Percentiles rank a stretch among this genome's conserved stretches.
phyloP scores from a whole-genome alignment of 331 rosid genomes.

The Pyrus hybrid region DNA sequence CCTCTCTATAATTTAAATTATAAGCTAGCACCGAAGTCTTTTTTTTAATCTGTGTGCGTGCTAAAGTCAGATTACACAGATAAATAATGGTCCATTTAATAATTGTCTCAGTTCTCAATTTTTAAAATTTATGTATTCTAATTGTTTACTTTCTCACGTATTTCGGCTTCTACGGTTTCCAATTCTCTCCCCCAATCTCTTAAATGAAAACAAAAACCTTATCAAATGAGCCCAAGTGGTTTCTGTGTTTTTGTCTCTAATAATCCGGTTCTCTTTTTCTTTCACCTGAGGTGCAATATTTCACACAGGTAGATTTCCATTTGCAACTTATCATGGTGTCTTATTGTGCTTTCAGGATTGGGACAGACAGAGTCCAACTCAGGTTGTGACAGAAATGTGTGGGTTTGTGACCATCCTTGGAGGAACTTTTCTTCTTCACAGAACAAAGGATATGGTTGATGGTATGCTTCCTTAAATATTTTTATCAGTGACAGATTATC shows the following conservation, averaged over 20 bases:
- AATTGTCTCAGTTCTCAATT: too few species aligned
- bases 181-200: too few species aligned
- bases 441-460: conserved; percentile 90
- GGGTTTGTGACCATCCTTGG: conserved; percentile 98
- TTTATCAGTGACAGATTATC: background rate
- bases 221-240: background rate
- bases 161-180: too few species aligned
- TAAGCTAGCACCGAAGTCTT: background rate
- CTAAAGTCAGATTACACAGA: too few species aligned
- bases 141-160: too few species aligned
- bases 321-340: background rate
- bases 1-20: background rate
- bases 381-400: conserved; percentile 89
- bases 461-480: conserved; percentile 36
- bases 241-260: background rate
- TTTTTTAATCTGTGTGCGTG: too few species aligned
- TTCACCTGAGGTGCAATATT: background rate
- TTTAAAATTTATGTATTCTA: too few species aligned
- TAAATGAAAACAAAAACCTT: too few species aligned
- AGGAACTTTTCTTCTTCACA: conserved; percentile 98
- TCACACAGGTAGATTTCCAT: background rate
- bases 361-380: conserved; percentile 97
- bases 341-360: conserved; percentile 63
- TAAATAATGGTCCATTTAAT: too few species aligned
- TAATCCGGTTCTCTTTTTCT: background rate